phyloP scores from a whole-genome alignment of 2,329 filamentous ascomycete species.

The Lachnellula hyalina region DNA sequence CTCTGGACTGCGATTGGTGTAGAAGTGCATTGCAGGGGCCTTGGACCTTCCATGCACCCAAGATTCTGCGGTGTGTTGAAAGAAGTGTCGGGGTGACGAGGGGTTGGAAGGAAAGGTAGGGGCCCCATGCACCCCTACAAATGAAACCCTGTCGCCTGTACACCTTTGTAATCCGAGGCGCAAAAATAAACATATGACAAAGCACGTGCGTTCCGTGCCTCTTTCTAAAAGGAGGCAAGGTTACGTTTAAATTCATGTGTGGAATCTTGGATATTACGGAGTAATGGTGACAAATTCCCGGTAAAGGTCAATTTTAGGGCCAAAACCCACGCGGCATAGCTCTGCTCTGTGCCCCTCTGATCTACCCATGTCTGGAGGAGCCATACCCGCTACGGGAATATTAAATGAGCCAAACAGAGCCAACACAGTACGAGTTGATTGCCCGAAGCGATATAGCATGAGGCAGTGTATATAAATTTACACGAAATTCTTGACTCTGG shows the following conservation, averaged over 20 bases:
- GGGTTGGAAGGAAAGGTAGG: not conserved
- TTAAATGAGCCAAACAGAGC: not conserved
- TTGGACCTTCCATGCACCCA: constrained; percentile 2
- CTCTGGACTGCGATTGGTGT: constrained; percentile 1
- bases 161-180: constrained; percentile 16
- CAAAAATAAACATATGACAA: constrained; percentile 29
- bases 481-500: not conserved
- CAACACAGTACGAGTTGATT: not conserved
- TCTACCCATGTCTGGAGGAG: not conserved
- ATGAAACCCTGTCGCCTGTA: not conserved
- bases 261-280: not conserved
- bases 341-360: too few species aligned
- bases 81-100: not conserved
- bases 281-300: not conserved
- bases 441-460: not conserved
- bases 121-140: not conserved
- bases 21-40: constrained; percentile 7
- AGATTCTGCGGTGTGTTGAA: constrained; percentile 14
- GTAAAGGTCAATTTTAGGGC: not conserved
- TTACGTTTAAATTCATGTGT: not conserved
- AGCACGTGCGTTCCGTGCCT: constrained; percentile 31
- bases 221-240: constrained; percentile 23
- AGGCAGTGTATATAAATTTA: too few species aligned
- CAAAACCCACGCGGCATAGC: not conserved
- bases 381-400: not conserved